Base-by-base conservation (phyloP, 202 grass and related monocot genomes). In the Schoenoplectus tabernaemontani region DNA sequence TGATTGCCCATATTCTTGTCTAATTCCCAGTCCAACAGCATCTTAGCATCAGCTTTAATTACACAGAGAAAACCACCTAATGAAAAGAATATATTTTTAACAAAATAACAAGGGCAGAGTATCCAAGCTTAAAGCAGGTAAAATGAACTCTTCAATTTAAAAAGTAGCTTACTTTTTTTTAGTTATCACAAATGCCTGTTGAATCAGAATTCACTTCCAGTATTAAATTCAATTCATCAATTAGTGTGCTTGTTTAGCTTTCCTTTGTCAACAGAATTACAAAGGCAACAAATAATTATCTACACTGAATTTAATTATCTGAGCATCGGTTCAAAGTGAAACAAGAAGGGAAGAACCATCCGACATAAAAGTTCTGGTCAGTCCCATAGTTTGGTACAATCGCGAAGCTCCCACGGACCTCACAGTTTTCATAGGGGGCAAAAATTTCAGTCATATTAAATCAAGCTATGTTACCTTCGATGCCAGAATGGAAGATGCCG, bases 401-500 rank as follows among this genome's bases (percentile, higher is more conserved):
- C 4, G n/a, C 7, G 2, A 77, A 38, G 34, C n/a, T 34, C 9
- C 47, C 33, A 77, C 56, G 1, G 57, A 6, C 23, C 46, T 13
- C 11, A 6, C 23, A 51, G 34, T 20, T 68, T 19, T 5, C n/a
- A n/a, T 26, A 15, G 9, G 7, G 10, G 20, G 20, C 15, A 77
- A 43, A 56, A n/a, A n/a, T n/a, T n/a, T 59, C 48, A 78, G 9
- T 9, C 2, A 50, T 53, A 36, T 51, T n/a, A 53, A 69, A 81
- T 81, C 61, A 66, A 59, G 41, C 1, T 28, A 71, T 1, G 9
- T 71, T 57, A 90, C 92, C 92, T 96, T 96, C 92, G 83, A 96
- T 92, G 63, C 92, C 92, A 42, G 92, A 96, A 82, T 96, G 92
- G 89, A 89, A 96, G 83, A 96, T 86, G 57, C 92, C 92, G 57